Base-by-base conservation (phyloP, 2,329 filamentous ascomycete species). In the Fusarium mexicanum region DNA sequence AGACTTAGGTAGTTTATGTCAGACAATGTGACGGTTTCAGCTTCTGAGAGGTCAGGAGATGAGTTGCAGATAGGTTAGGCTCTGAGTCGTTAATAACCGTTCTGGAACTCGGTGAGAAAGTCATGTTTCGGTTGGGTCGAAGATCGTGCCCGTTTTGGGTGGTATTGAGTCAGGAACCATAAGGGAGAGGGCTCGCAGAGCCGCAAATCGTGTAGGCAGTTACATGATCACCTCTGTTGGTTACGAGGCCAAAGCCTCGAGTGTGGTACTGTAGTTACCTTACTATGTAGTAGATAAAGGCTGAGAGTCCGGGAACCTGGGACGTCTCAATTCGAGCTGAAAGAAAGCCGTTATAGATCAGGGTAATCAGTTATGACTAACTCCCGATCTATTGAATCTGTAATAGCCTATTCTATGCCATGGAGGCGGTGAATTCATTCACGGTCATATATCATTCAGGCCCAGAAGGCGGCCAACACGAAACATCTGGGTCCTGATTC, bases 101-200 rank as follows among this genome's bases (percentile, higher is more conserved):
- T 76, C 69, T 70, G 72, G 67, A 76, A 74, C 60, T 67, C 33
- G 43, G 54, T 41, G 61, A 57, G 47, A 50, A 50, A 29, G 43
- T n/a, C 61, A 55, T 61, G 61, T 57, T 72, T 51, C 48, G 60
- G 54, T 64, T 66, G 47, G 59, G 47, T 53, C 24, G 75, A 73
- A 53, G 71, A 77, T 76, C 62, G 48, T 69, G 37, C 54, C 66
- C 26, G 54, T 44, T 58, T 59, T 57, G 35, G 54, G 54, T 46
- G n/a, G 29, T 64, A 31, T 73, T 35, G 64, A 75, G 58, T 71
- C 59, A 69, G 70, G 54, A 51, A 62, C 54, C 60, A 38, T 20
- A 29, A 64, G 61, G 46, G 61, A 64, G 53, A 50, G 29, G 53
- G 61, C 48, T 46, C 51, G 46, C 62, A 73, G 75, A 75, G 61